Percentiles rank a stretch among this genome's conserved stretches.
Conservation (phyloP, 2,329 filamentous ascomycete genomes). For the Pseudogymnoascus sp. region DNA sequence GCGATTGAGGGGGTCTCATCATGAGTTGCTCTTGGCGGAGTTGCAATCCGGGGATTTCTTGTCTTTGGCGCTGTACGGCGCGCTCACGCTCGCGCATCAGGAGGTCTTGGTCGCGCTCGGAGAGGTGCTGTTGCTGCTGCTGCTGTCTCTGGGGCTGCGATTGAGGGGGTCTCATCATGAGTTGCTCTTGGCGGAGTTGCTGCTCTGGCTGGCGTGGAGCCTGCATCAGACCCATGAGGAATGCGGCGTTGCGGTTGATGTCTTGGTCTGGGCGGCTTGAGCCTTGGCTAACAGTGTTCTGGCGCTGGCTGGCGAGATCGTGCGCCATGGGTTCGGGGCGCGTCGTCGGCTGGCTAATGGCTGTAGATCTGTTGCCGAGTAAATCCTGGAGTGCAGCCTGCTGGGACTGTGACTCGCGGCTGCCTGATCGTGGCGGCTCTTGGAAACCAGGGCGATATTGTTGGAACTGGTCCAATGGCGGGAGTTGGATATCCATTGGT, state of each 20-base stretch:
- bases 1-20: slow-evolving; percentile 33
- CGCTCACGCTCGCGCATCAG: slow-evolving; percentile 22
- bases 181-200: slow-evolving; percentile 42
- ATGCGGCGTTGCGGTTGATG: slow-evolving; percentile 63
- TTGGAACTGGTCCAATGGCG: slow-evolving; percentile 36
- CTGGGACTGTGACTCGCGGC: slow-evolving; percentile 26
- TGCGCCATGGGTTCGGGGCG: slow-evolving; percentile 53
- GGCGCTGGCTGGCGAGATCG: slow-evolving; percentile 51
- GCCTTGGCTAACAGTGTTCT: slow-evolving; percentile 44
- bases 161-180: slow-evolving; percentile 36
- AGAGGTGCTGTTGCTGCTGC: slow-evolving; percentile 39
- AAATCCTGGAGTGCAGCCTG: slow-evolving; percentile 42
- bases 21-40: slow-evolving; percentile 45
- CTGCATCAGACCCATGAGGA: slow-evolving; percentile 74
- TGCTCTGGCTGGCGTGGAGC: slow-evolving; percentile 44
- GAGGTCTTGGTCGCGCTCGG: slow-evolving; percentile 31
- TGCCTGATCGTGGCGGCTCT: slow-evolving; percentile 23
- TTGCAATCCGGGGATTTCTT: slow-evolving; percentile 27
- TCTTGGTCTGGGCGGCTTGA: slow-evolving; percentile 40
- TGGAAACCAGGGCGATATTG: slow-evolving; percentile 27
- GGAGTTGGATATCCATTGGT: slow-evolving; percentile 31
- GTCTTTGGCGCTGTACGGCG: slow-evolving; percentile 31
- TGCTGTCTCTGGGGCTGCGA: slow-evolving; percentile 22
- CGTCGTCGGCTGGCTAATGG: slow-evolving; percentile 31
- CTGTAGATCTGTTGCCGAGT: slow-evolving; percentile 35